phyloP scores from a whole-genome alignment of 257 asterid species.

The Solanum tarapatanum region DNA sequence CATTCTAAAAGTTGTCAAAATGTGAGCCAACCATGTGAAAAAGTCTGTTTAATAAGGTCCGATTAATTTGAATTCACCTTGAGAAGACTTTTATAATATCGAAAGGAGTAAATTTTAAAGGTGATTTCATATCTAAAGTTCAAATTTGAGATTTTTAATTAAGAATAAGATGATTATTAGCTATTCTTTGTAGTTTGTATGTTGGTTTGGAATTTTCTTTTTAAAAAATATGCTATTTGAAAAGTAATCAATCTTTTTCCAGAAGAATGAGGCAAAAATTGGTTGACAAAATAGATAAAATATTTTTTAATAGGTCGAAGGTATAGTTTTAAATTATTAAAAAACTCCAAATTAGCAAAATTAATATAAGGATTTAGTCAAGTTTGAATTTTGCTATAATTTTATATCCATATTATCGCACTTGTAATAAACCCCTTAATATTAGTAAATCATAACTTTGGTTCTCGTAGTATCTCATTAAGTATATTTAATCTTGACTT shows the following conservation, averaged over 20 bases:
- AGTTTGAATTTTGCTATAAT: not conserved
- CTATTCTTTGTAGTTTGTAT: not conserved
- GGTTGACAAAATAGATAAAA: no score
- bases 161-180: not conserved
- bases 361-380: not conserved
- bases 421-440: not conserved
- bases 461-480: not conserved
- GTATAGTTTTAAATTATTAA: no score
- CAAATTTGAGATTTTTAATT: not conserved
- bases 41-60: not conserved
- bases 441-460: not conserved
- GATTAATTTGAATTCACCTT: fast-evolving
- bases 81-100: fast-evolving
- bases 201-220: not conserved
- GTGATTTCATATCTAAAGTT: not conserved
- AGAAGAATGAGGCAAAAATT: no score
- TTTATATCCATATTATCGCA: not conserved
- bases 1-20: not conserved
- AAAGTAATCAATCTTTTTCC: not conserved
- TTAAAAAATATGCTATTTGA: not conserved
- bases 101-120: not conserved
- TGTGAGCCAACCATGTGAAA: not conserved
- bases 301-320: no score
- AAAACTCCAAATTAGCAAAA: no score
- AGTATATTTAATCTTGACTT: not conserved